Evolutionary conservation across 345 rosid genomes (phyloP).

Genomic region (Excoecaria agallocha): DNA sequence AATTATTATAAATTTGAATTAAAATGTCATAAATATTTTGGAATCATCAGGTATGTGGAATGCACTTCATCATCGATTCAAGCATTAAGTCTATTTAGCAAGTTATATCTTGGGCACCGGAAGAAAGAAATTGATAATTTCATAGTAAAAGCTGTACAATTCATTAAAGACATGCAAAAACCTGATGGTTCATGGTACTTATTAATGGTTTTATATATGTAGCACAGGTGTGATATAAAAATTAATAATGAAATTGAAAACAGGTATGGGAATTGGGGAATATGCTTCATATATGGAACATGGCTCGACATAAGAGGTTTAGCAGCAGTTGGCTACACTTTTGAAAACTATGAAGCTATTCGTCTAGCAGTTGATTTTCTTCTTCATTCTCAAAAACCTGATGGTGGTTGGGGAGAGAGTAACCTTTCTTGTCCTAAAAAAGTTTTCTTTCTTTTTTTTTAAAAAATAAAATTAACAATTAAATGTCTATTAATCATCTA

Average conservation of each 20-base stretch:
- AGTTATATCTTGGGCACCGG: conserved; percentile 23
- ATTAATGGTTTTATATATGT: no score
- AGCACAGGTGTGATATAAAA: no score
- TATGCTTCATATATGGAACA: no score
- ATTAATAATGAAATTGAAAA: no score
- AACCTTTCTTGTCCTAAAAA: conserved; percentile 24
- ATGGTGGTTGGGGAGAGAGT: conserved; percentile 33
- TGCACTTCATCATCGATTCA: conserved; percentile 29
- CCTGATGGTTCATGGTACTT: no score
- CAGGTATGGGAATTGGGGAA: no score
- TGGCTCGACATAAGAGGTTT: conserved; percentile 24
- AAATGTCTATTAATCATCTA: neutral
- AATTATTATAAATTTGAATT: no score
- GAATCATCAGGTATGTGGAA: conserved; percentile 22
- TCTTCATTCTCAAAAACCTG: conserved; percentile 11
- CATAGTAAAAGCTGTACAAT: no score
- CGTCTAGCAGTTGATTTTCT: conserved; percentile 22
- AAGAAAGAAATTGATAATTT: no score
- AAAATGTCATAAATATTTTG: no score
- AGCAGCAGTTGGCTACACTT: conserved; percentile 26
- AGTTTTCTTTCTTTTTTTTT: neutral
- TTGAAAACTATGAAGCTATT: conserved; percentile 4
- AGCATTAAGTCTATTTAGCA: conserved; percentile 14
- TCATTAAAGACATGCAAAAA: no score
- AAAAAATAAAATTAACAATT: neutral